phyloP scores from a whole-genome alignment of 805 yeast species.

The Ogataea zsoltii region DNA sequence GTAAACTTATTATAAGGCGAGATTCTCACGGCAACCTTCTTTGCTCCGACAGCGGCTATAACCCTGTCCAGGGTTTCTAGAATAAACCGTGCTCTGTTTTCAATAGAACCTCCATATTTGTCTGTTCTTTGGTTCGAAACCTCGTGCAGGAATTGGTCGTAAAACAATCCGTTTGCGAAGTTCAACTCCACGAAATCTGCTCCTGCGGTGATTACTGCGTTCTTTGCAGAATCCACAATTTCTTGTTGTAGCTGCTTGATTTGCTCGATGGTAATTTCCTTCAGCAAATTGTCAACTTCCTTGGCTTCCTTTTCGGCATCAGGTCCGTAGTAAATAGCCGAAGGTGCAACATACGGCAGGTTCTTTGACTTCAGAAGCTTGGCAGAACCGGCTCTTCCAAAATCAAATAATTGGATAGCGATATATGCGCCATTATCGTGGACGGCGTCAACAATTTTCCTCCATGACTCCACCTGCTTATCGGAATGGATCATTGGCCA shows the following conservation, averaged over 20 bases:
- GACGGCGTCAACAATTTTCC: conserved; percentile 43
- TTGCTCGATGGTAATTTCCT: conserved; percentile 32
- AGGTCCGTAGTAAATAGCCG: conserved; percentile 29
- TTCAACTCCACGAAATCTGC: conserved; percentile 45
- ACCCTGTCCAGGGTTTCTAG: conserved; percentile 53
- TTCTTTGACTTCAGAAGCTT: conserved; percentile 25
- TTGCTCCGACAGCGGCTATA: conserved; percentile 52
- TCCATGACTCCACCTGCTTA: conserved; percentile 49
- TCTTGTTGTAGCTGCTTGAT: conserved; percentile 48
- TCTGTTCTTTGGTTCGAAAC: conserved; percentile 41
- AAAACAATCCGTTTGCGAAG: conserved; percentile 41
- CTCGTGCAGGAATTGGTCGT: conserved; percentile 42
- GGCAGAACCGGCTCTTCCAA: conserved; percentile 42
- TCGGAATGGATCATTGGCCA: conserved; percentile 52
- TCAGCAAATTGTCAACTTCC: background rate
- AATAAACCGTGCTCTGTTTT: conserved; percentile 41
- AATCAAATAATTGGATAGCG: conserved; percentile 51
- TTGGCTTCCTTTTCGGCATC: conserved; percentile 25
- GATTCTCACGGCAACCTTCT: conserved; percentile 47
- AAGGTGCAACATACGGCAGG: conserved; percentile 31
- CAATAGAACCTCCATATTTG: conserved; percentile 44
- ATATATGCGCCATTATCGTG: conserved; percentile 49
- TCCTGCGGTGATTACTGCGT: conserved; percentile 38
- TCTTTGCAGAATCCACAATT: conserved; percentile 44
- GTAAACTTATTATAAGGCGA: conserved; percentile 45